phyloP scores from a whole-genome alignment of 2,329 filamentous ascomycete species.

The Stachybotrys echinatus region DNA sequence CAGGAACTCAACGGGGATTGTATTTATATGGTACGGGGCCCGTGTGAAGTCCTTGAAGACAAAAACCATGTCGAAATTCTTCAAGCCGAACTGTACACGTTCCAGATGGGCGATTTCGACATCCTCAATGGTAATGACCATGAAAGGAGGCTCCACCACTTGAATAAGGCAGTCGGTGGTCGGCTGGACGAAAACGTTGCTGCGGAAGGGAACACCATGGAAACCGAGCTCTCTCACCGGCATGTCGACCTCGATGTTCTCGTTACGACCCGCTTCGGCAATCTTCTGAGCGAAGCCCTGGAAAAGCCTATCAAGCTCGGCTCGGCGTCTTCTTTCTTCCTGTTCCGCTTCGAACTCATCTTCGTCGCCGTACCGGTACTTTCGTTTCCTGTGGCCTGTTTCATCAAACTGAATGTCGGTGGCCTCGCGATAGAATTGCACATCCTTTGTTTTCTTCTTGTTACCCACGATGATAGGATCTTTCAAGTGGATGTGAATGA shows the following conservation, averaged over 20 bases:
- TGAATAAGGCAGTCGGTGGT: constrained; percentile 97
- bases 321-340: constrained; percentile 84
- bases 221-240: constrained; percentile 95
- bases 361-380: constrained; percentile 95
- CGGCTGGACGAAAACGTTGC: constrained; percentile 91
- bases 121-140: constrained; percentile 91
- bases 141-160: constrained; percentile 92
- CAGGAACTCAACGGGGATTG: constrained; percentile 90
- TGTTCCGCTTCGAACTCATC: constrained; percentile 99
- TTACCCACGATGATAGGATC: constrained; percentile 98
- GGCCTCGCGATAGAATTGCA: constrained; percentile 96
- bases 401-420: constrained; percentile 99
- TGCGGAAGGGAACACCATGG: constrained; percentile 91
- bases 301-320: constrained; percentile 93
- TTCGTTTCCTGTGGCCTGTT: constrained; percentile 94
- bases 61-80: constrained; percentile 98
- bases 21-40: constrained; percentile 92
- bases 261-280: constrained; percentile 86
- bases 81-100: constrained; percentile 91
- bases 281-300: constrained; percentile 97
- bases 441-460: constrained; percentile 96
- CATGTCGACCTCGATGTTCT: constrained; percentile 90
- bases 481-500: constrained; percentile 96
- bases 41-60: constrained; percentile 96
- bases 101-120: constrained; percentile 96